phyloP scores from a whole-genome alignment of 176 grass and related monocot species.

The Musa beccarii region DNA sequence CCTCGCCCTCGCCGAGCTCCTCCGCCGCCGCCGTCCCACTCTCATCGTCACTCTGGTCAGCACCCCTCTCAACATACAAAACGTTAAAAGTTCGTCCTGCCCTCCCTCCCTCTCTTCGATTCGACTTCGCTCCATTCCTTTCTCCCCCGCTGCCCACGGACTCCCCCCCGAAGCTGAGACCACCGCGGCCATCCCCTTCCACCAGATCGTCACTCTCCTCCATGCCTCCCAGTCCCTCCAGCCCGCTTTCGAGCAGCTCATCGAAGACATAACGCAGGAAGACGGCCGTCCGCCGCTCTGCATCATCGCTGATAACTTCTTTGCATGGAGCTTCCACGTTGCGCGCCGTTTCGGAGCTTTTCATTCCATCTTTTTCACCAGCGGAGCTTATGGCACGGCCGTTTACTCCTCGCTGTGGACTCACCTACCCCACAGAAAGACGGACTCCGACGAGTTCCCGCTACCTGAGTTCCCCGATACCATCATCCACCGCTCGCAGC shows the following conservation, averaged over 20 bases:
- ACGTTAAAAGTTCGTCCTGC: neutral
- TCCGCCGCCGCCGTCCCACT: conserved; percentile 8
- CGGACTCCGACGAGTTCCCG: conserved; percentile 26
- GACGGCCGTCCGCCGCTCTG: conserved; percentile 15
- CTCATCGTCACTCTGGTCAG: conserved; percentile 28
- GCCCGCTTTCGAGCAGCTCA: conserved; percentile 40
- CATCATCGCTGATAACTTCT: conserved; percentile 50
- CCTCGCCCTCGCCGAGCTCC: conserved; percentile 26
- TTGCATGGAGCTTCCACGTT: conserved; percentile 39
- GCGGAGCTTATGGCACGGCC: conserved; percentile 42
- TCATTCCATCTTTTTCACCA: conserved; percentile 39
- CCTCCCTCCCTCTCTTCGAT: conserved; percentile 19
- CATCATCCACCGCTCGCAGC: conserved; percentile 45
- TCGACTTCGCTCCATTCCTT: conserved; percentile 36
- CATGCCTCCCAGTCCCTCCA: conserved; percentile 40
- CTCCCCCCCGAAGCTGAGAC: conserved; percentile 32
- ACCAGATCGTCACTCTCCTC: conserved; percentile 46
- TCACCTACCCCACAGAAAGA: conserved; percentile 34
- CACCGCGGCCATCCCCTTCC: conserved; percentile 31
- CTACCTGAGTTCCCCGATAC: conserved; percentile 32
- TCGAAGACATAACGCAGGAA: conserved; percentile 18
- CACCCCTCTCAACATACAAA: conserved; percentile 19
- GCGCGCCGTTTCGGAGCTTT: conserved; percentile 22
- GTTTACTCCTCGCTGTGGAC: conserved; percentile 40
- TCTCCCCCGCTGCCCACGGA: conserved; percentile 37